Evolutionary conservation across 169 alveolate species (phyloP).

Genomic region (Plasmodium vivax): DNA sequence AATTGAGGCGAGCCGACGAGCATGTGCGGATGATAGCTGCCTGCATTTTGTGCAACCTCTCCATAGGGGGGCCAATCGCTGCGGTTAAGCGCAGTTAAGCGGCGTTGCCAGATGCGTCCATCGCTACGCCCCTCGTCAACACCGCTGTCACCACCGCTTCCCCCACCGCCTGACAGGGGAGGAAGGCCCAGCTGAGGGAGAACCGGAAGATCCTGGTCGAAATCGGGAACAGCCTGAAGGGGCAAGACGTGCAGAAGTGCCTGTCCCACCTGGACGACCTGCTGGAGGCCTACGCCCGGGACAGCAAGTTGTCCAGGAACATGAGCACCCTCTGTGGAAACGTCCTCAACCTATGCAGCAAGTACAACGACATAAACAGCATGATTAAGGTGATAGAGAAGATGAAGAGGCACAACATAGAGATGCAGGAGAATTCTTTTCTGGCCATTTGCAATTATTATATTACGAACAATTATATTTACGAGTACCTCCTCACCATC

Average conservation of each 20-base stretch:
- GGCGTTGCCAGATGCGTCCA: neutral
- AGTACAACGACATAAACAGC: constrained; percentile 42
- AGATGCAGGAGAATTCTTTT: constrained; percentile 63
- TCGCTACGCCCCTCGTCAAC: neutral
- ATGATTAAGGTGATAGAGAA: constrained; percentile 40
- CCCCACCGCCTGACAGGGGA: neutral
- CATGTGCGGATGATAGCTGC: neutral
- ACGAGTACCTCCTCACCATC: constrained; percentile 61
- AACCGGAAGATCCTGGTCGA: constrained; percentile 45
- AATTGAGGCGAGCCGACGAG: neutral
- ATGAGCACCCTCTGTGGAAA: constrained; percentile 69
- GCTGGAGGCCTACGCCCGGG: neutral
- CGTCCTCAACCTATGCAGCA: constrained; percentile 56
- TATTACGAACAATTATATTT: constrained; percentile 62
- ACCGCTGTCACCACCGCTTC: neutral
- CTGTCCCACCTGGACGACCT: constrained; percentile 14
- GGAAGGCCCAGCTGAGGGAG: neutral
- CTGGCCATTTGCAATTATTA: constrained; percentile 69
- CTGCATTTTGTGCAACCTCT: neutral
- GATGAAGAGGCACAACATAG: constrained; percentile 44
- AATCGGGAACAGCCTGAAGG: constrained; percentile 69
- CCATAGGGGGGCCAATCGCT: neutral
- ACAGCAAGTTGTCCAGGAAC: constrained; percentile 33
- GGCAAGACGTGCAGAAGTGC: constrained; percentile 12
- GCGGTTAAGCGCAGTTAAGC: neutral